Evolutionary conservation across 2,329 filamentous ascomycete species (phyloP).

Genomic region (Calonectria fujianensis): DNA sequence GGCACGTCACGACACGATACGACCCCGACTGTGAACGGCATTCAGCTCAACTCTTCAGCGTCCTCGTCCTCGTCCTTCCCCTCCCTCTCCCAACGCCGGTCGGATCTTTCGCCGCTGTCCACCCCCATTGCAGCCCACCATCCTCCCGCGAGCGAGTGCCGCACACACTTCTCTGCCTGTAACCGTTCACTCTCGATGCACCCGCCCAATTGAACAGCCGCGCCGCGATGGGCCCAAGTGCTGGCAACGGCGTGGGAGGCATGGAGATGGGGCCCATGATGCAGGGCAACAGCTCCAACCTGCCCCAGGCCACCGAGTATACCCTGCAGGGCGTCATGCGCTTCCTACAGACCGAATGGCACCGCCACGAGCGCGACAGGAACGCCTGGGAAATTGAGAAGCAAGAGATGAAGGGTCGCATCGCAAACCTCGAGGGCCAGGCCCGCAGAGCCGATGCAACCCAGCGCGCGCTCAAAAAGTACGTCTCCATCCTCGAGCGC

Average conservation of each 20-base stretch:
- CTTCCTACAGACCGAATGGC: slow-evolving; percentile 99
- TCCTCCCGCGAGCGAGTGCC: slow-evolving; percentile 49
- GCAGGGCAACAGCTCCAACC: slow-evolving; percentile 68
- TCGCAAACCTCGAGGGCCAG: slow-evolving; percentile 94
- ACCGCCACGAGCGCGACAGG: slow-evolving; percentile 96
- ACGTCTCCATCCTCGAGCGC: slow-evolving; percentile 91
- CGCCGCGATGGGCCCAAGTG: slow-evolving; percentile 65
- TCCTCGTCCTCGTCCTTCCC: neutral
- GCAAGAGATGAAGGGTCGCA: slow-evolving; percentile 98
- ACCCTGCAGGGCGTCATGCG: slow-evolving; percentile 92
- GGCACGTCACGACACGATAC: neutral
- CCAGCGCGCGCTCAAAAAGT: slow-evolving; percentile 92
- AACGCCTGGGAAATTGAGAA: slow-evolving; percentile 99
- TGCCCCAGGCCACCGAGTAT: slow-evolving; percentile 77
- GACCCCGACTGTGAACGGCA: neutral
- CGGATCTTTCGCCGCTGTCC: slow-evolving; percentile 40
- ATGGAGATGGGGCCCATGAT: slow-evolving; percentile 68
- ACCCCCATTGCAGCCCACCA: slow-evolving; percentile 39
- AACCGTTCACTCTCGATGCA: slow-evolving; percentile 60
- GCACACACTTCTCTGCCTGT: slow-evolving; percentile 48
- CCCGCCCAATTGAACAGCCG: slow-evolving; percentile 60
- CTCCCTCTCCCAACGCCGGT: slow-evolving; percentile 16
- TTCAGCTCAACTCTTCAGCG: no score
- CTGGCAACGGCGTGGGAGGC: slow-evolving; percentile 67
- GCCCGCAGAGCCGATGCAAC: slow-evolving; percentile 89